Conservation (phyloP, 2,329 filamentous ascomycete genomes). For the Fusarium veterinarium region DNA sequence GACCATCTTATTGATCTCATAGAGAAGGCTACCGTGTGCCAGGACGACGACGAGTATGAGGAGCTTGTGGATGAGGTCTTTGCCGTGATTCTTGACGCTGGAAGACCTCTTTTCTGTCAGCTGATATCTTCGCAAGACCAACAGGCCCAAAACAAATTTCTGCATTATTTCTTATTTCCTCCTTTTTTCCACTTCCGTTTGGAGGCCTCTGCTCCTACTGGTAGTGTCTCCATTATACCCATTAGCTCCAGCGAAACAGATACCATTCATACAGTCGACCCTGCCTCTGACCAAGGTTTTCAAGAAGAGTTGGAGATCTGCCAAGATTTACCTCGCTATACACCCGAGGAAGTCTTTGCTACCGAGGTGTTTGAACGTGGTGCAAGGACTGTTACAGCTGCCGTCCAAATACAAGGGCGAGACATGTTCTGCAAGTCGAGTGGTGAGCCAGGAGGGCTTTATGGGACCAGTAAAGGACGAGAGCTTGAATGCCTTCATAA, state of each 20-base stretch:
- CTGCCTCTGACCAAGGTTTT: fast-evolving
- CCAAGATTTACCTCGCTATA: neutral
- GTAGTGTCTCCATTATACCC: fast-evolving
- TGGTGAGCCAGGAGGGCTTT: neutral
- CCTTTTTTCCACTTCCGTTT: neutral
- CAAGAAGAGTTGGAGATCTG: neutral
- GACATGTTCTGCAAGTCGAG: neutral
- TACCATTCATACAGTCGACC: fast-evolving
- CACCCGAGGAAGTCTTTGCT: fast-evolving
- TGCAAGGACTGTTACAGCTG: neutral
- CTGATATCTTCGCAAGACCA: fast-evolving
- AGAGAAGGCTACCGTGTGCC: neutral
- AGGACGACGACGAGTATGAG: neutral
- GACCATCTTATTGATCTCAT: neutral
- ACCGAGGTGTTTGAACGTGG: fast-evolving
- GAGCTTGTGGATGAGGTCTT: neutral
- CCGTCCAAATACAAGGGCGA: fast-evolving
- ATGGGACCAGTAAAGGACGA: fast-evolving
- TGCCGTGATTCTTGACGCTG: neutral
- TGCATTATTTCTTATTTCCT: neutral
- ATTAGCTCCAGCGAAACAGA: neutral
- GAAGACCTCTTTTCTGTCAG: neutral
- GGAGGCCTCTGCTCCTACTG: fast-evolving
- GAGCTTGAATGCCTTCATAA: neutral
- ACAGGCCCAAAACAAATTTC: fast-evolving